Evolutionary conservation across 2,329 filamentous ascomycete genomes (phyloP).

Genomic region (Onygenales sp.): DNA sequence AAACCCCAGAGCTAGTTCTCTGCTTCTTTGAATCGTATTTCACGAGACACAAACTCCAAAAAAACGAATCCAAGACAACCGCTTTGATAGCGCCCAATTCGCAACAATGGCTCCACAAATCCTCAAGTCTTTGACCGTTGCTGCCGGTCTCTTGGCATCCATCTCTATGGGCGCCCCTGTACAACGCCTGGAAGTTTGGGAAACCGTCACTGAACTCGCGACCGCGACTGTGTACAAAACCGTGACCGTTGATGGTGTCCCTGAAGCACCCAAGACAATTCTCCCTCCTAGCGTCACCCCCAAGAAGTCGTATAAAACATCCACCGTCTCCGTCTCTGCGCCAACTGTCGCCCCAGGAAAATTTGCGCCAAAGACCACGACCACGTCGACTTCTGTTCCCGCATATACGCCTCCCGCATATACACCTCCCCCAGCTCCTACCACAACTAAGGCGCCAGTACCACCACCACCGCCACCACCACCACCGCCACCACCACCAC

Average conservation of each 20-base stretch:
- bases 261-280: conserved; percentile 37
- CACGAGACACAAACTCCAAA: neutral
- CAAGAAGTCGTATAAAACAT: neutral
- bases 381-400: conserved; percentile 1
- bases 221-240: conserved; percentile 22
- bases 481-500: conserved; percentile 6
- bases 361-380: conserved; percentile 2
- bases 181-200: conserved; percentile 4
- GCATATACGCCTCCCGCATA: conserved; percentile 11
- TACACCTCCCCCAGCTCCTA: conserved; percentile 13
- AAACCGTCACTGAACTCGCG: conserved; percentile 11
- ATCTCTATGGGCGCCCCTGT: conserved; percentile 9
- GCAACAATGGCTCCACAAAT: conserved; percentile 12
- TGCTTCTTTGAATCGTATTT: neutral
- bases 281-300: conserved; percentile 17
- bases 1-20: conserved; percentile 1
- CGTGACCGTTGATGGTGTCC: conserved; percentile 38
- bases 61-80: neutral
- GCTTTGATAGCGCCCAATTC: conserved; percentile 4
- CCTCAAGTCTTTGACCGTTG: conserved; percentile 12
- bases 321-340: conserved; percentile 8
- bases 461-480: conserved; percentile 8
- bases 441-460: conserved; percentile 9
- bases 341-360: conserved; percentile 5
- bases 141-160: conserved; percentile 11